phyloP scores from a whole-genome alignment of 495 filamentous ascomycete genomes.

The Podospora comata region DNA sequence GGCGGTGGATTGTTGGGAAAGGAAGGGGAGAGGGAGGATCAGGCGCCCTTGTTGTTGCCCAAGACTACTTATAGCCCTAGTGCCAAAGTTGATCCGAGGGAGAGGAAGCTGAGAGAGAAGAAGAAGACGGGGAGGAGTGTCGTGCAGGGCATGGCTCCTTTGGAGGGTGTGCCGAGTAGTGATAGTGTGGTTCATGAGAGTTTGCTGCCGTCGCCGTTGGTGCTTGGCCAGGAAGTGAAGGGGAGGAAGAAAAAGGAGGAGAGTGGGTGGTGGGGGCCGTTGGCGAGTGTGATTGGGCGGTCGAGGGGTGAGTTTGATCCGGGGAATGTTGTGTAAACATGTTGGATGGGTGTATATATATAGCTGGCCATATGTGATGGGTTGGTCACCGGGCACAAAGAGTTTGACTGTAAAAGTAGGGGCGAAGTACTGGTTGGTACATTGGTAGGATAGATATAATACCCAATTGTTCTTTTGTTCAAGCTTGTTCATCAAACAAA shows the following conservation, averaged over 20 bases:
- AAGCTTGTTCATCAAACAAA: neutral
- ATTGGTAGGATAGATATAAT: neutral
- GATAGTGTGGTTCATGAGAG: neutral
- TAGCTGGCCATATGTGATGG: neutral
- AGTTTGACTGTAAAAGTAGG: neutral
- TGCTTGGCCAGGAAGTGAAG: neutral
- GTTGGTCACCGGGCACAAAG: neutral
- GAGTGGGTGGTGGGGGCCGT: constrained; percentile 37
- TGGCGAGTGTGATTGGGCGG: constrained; percentile 11
- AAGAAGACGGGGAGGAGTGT: neutral
- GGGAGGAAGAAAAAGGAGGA: neutral
- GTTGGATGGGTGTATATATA: neutral
- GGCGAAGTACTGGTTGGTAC: neutral
- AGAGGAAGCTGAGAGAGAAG: neutral
- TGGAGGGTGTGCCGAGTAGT: neutral
- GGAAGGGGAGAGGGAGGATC: neutral
- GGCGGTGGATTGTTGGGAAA: neutral
- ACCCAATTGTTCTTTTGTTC: neutral
- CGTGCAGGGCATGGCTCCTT: constrained; percentile 4
- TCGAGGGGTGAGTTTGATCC: constrained; percentile 15
- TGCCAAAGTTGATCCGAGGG: neutral
- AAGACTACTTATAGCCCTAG: neutral
- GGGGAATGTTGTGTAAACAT: constrained; percentile 2
- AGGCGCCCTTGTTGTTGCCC: neutral
- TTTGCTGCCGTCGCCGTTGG: constrained; percentile 6